Evolutionary conservation across 164 flowering plant species (phyloP).

Genomic region (Annona cherimola): DNA sequence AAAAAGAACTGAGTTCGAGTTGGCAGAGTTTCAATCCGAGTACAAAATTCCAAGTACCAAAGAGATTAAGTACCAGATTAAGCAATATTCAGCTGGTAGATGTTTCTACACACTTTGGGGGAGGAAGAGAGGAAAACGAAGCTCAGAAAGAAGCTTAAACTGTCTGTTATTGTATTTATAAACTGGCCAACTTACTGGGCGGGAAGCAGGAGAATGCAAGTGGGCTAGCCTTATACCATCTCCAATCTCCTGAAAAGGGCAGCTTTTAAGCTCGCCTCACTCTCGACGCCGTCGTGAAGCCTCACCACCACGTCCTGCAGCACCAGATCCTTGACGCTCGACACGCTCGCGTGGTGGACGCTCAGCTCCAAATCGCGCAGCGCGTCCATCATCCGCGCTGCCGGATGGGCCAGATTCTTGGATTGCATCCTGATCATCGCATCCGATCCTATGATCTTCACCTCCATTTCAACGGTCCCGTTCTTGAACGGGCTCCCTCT

Average conservation of each 20-base stretch:
- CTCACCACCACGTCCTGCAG: slow-evolving; percentile 64
- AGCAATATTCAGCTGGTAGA: too few species aligned
- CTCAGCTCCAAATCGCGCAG: slow-evolving; percentile 49
- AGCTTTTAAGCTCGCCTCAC: slow-evolving; percentile 38
- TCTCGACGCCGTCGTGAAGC: slow-evolving; percentile 35
- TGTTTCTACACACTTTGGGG: too few species aligned
- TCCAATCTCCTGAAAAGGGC: slow-evolving; percentile 28
- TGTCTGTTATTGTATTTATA: too few species aligned
- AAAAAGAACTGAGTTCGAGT: too few species aligned
- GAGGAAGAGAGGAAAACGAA: too few species aligned
- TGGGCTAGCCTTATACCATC: background rate
- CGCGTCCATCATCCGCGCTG: slow-evolving; percentile 51
- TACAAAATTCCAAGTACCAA: too few species aligned
- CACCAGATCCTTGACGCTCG: slow-evolving; percentile 52
- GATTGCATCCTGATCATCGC: slow-evolving; percentile 66
- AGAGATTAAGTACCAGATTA: too few species aligned
- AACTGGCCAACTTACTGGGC: too few species aligned
- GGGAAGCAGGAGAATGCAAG: background rate
- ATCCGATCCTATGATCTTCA: slow-evolving; percentile 54
- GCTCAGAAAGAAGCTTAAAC: too few species aligned
- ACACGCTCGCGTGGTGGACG: slow-evolving; percentile 64
- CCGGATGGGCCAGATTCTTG: slow-evolving; percentile 45
- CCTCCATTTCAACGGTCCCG: slow-evolving; percentile 41
- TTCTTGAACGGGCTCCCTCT: background rate
- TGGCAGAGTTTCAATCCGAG: too few species aligned